phyloP scores from a whole-genome alignment of 1,284 basidiomycete species.

The Ustilago trichophora region DNA sequence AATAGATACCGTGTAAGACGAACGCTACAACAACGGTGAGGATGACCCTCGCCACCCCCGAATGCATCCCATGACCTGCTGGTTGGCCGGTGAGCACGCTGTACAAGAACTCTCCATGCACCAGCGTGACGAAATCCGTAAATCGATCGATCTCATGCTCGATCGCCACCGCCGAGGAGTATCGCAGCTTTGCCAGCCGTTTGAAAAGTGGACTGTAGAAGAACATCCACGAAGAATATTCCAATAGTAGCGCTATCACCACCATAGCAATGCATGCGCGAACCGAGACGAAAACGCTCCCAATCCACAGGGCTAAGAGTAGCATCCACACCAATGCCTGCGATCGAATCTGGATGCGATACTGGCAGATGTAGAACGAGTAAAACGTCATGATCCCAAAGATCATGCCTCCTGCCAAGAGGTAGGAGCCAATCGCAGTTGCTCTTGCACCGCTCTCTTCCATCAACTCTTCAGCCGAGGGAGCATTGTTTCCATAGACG shows the following conservation, averaged over 20 bases:
- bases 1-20: slow-evolving; percentile 50
- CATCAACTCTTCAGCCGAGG: slow-evolving; percentile 23
- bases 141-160: slow-evolving; percentile 60
- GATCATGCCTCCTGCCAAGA: slow-evolving; percentile 43
- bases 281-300: slow-evolving; percentile 47
- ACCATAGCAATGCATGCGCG: slow-evolving; percentile 49
- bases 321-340: slow-evolving; percentile 38
- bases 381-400: slow-evolving; percentile 40
- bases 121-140: slow-evolving; percentile 58
- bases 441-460: slow-evolving; percentile 45
- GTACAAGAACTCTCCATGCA: slow-evolving; percentile 55
- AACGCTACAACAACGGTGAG: slow-evolving; percentile 49
- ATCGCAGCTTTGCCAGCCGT: slow-evolving; percentile 39
- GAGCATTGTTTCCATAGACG: slow-evolving; percentile 59
- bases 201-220: slow-evolving; percentile 56
- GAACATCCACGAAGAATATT: slow-evolving; percentile 49
- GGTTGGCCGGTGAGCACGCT: slow-evolving; percentile 39
- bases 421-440: slow-evolving; percentile 49
- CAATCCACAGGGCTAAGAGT: slow-evolving; percentile 45
- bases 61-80: slow-evolving; percentile 49
- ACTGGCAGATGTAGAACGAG: slow-evolving; percentile 57
- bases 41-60: slow-evolving; percentile 39
- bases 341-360: slow-evolving; percentile 51
- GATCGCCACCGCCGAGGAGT: slow-evolving; percentile 54
- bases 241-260: slow-evolving; percentile 42